Evolutionary conservation across 2,329 filamentous ascomycete genomes (phyloP).

Genomic region (Pseudogymnoascus sp.): DNA sequence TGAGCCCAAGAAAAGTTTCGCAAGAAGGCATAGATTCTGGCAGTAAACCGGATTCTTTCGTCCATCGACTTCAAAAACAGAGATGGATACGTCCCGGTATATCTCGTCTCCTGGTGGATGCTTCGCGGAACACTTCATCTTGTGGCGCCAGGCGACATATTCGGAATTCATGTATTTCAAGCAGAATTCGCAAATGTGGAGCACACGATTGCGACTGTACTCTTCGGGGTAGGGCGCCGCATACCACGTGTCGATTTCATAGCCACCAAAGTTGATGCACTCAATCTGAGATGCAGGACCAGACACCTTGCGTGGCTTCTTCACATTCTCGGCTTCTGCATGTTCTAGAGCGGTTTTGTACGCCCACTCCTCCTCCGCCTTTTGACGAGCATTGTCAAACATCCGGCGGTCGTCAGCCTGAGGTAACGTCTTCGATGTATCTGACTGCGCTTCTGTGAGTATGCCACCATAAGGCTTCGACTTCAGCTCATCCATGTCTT

Average conservation of each 20-base stretch:
- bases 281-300: constrained; percentile 94
- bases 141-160: constrained; percentile 96
- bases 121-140: constrained; percentile 92
- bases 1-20: constrained; percentile 95
- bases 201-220: constrained; percentile 88
- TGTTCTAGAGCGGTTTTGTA: constrained; percentile 60
- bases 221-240: constrained; percentile 96
- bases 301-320: constrained; percentile 65
- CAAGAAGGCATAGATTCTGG: constrained; percentile 90
- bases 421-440: constrained; percentile 83
- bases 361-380: constrained; percentile 88
- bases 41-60: constrained; percentile 98
- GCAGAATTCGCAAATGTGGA: constrained; percentile 99
- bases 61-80: constrained; percentile 95
- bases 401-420: constrained; percentile 69
- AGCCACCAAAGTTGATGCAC: constrained; percentile 95
- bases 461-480: constrained; percentile 95
- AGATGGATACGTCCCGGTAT: constrained; percentile 82
- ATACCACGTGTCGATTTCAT: constrained; percentile 99
- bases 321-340: constrained; percentile 53
- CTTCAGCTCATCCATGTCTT: constrained; percentile 80
- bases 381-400: constrained; percentile 84
- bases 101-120: constrained; percentile 97
- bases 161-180: constrained; percentile 99
- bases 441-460: constrained; percentile 77